A percentile compares a stretch with the other conserved stretches of the same genome.
Evolutionary conservation across 2,329 filamentous ascomycete species (phyloP).

Genomic region (Trichoderma semiorbis): DNA sequence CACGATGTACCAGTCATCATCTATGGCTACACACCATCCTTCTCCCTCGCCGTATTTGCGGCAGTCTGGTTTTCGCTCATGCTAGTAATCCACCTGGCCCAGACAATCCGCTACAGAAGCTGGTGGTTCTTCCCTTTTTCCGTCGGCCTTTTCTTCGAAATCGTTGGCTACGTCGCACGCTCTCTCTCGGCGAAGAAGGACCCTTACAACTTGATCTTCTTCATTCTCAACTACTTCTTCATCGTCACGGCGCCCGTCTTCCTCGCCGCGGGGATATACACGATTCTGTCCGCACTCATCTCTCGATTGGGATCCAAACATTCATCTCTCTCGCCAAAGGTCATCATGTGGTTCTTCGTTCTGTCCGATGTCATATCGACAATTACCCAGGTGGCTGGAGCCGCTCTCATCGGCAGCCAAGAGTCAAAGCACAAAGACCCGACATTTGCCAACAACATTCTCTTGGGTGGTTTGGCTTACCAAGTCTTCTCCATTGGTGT

Average conservation of each 20-base stretch:
- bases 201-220: conserved; percentile 53
- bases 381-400: conserved; percentile 51
- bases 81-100: conserved; percentile 35
- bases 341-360: conserved; percentile 53
- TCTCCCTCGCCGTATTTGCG: conserved; percentile 42
- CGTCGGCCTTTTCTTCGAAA: conserved; percentile 45
- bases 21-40: conserved; percentile 48
- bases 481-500: conserved; percentile 51
- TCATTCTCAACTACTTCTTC: conserved; percentile 59
- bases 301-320: conserved; percentile 40
- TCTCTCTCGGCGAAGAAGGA: conserved; percentile 46
- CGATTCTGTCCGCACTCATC: conserved; percentile 50
- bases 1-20: conserved; percentile 49
- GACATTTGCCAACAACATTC: conserved; percentile 50
- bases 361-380: conserved; percentile 52
- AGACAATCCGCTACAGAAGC: conserved; percentile 36
- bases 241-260: conserved; percentile 59
- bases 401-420: conserved; percentile 49
- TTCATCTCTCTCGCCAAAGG: conserved; percentile 42
- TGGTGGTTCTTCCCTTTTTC: conserved; percentile 48
- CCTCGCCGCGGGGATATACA: conserved; percentile 54
- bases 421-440: conserved; percentile 49
- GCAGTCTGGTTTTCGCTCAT: conserved; percentile 43
- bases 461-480: conserved; percentile 52
- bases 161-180: conserved; percentile 49